phyloP scores from a whole-genome alignment of 129 eudicot genomes.

The Lactuca sativa region DNA sequence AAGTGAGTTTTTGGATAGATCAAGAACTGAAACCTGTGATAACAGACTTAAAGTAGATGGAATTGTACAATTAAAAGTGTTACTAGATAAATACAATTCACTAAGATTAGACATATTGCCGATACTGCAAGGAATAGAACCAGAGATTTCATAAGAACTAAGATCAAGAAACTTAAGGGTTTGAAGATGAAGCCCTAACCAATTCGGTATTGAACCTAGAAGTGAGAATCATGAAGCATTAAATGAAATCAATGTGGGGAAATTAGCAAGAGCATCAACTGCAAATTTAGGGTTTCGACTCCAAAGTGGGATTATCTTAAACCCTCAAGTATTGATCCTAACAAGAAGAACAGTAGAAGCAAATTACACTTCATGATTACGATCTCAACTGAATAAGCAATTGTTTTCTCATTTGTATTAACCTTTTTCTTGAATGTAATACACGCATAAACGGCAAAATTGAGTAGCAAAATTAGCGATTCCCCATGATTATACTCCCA shows the following conservation, averaged over 20 bases:
- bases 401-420: constrained; percentile 15
- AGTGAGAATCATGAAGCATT: constrained; percentile 65
- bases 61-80: constrained; percentile 53
- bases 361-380: constrained; percentile 36
- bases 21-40: constrained; percentile 53
- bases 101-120: constrained; percentile 61
- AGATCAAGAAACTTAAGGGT: constrained; percentile 81
- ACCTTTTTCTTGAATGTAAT: no score
- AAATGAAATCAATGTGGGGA: constrained; percentile 51
- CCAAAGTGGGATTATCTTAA: constrained; percentile 60
- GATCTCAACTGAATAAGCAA: constrained; percentile 14
- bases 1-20: constrained; percentile 58
- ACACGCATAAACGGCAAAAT: constrained; percentile 15
- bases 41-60: constrained; percentile 64
- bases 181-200: constrained; percentile 56
- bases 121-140: constrained; percentile 61
- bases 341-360: constrained; percentile 19
- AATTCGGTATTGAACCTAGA: constrained; percentile 70
- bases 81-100: constrained; percentile 55
- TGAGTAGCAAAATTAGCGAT: constrained; percentile 22
- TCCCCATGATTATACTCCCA: constrained; percentile 11
- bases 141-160: constrained; percentile 54
- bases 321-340: constrained; percentile 72
- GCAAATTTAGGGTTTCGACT: constrained; percentile 59
- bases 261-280: constrained; percentile 66